These are phyloP conservation scores for Nadsonia starkeyi-henricii DNA, from an alignment of 1,139 yeast species.

Conservation along the genomic window DNA sequence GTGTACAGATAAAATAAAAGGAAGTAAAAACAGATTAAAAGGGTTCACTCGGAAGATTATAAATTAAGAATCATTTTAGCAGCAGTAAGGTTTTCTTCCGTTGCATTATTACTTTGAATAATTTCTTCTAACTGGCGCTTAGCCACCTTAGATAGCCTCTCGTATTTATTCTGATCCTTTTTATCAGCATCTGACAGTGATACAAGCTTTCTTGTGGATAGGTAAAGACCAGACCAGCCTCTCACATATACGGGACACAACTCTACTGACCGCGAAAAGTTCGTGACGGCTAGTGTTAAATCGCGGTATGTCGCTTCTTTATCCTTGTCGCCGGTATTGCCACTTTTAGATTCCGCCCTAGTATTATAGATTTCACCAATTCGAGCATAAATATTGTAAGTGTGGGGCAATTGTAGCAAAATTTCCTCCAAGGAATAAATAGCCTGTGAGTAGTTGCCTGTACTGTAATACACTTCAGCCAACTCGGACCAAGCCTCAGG, in stretches of 20 bases:
- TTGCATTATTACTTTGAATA: neutral
- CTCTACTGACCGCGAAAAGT: conserved; percentile 60
- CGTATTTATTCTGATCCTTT: neutral
- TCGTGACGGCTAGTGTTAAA: conserved; percentile 29
- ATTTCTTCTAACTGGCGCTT: neutral
- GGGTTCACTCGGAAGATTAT: no score
- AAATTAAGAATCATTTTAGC: no score
- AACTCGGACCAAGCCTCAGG: conserved; percentile 66
- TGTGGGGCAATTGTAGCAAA: conserved; percentile 50
- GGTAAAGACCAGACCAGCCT: conserved; percentile 64
- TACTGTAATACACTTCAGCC: conserved; percentile 41
- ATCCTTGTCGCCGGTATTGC: conserved; percentile 6
- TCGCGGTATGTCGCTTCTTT: conserved; percentile 7
- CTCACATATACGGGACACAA: conserved; percentile 52
- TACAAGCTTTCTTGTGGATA: conserved; percentile 22
- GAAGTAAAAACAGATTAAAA: no score
- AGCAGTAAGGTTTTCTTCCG: neutral
- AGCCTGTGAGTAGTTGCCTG: conserved; percentile 58
- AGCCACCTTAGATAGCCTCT: neutral
- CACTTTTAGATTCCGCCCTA: conserved; percentile 3
- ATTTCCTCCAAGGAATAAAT: conserved; percentile 58
- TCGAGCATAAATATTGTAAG: conserved; percentile 55
- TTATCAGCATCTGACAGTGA: conserved; percentile 16
- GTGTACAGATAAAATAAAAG: no score
- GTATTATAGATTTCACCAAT: conserved; percentile 37